These are phyloP conservation scores for Rubroshorea leprosula DNA, from an alignment of 345 rosid species.

Conservation along the genomic window DNA sequence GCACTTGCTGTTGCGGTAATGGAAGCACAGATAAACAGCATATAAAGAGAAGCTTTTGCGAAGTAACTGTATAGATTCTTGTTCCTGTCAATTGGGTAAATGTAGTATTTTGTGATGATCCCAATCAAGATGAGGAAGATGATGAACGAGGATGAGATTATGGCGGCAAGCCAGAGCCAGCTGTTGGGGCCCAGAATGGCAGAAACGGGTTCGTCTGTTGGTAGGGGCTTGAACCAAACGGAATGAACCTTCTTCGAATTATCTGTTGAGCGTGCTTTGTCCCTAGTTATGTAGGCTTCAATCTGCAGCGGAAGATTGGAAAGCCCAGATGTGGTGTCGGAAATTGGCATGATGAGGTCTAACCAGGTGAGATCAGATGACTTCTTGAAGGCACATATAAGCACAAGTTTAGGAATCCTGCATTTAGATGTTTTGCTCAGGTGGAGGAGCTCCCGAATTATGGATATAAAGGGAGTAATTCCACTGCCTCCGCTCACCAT, in stretches of 20 bases:
- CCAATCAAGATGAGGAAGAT: conserved; percentile 53
- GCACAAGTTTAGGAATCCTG: conserved; percentile 43
- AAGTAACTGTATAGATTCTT: conserved; percentile 22
- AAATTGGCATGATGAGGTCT: conserved; percentile 51
- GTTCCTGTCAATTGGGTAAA: conserved; percentile 51
- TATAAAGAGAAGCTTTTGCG: conserved; percentile 25
- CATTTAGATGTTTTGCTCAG: conserved; percentile 22
- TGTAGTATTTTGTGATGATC: conserved; percentile 47
- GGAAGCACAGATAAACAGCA: conserved; percentile 37
- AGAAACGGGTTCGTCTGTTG: conserved; percentile 47
- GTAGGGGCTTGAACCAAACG: conserved; percentile 52
- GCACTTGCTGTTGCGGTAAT: conserved; percentile 41
- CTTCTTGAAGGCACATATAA: conserved; percentile 49
- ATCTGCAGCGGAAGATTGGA: conserved; percentile 39
- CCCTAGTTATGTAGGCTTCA: conserved; percentile 73
- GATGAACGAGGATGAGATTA: conserved; percentile 59
- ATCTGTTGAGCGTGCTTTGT: conserved; percentile 25
- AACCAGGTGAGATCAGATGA: conserved; percentile 63
- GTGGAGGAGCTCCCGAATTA: conserved; percentile 53
- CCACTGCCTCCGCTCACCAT: conserved; percentile 96
- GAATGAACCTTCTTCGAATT: conserved; percentile 27
- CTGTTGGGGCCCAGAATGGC: conserved; percentile 58
- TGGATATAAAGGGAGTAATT: conserved; percentile 77
- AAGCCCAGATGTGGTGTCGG: conserved; percentile 28
- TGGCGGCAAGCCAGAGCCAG: conserved; percentile 70